phyloP scores from a whole-genome alignment of 1,284 basidiomycete species.

The Ustilago tritici region DNA sequence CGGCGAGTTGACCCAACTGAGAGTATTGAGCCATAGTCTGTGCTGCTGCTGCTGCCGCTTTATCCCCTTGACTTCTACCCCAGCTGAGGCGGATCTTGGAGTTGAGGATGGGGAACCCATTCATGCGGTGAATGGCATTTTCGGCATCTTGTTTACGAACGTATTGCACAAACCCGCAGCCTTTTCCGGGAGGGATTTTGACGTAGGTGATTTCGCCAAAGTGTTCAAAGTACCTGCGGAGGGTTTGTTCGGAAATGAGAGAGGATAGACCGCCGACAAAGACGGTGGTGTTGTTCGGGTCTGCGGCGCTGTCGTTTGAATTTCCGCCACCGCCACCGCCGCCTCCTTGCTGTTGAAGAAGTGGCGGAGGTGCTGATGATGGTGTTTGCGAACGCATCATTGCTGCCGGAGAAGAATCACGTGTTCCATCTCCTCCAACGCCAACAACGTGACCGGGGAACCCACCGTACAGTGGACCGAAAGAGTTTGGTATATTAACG shows the following conservation, averaged over 20 bases:
- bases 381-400: constrained; percentile 42
- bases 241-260: constrained; percentile 64
- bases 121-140: constrained; percentile 92
- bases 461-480: constrained; percentile 35
- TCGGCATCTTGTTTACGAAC: constrained; percentile 91
- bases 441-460: constrained; percentile 20
- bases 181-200: constrained; percentile 93
- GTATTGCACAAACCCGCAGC: constrained; percentile 95
- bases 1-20: constrained; percentile 59
- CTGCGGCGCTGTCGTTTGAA: constrained; percentile 55
- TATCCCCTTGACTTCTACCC: constrained; percentile 76
- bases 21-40: constrained; percentile 56
- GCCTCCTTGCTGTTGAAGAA: constrained; percentile 14
- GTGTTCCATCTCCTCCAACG: constrained; percentile 15
- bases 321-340: constrained; percentile 12
- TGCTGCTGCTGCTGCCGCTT: constrained; percentile 67
- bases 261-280: constrained; percentile 67
- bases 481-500: constrained; percentile 22
- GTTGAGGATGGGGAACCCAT: constrained; percentile 91
- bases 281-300: constrained; percentile 68
- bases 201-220: constrained; percentile 72
- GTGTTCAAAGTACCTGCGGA: constrained; percentile 66
- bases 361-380: constrained; percentile 29
- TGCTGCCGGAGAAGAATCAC: constrained; percentile 28
- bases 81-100: constrained; percentile 86